phyloP scores from a whole-genome alignment of 2,329 filamentous ascomycete species.

The Epichloe uncinata region DNA sequence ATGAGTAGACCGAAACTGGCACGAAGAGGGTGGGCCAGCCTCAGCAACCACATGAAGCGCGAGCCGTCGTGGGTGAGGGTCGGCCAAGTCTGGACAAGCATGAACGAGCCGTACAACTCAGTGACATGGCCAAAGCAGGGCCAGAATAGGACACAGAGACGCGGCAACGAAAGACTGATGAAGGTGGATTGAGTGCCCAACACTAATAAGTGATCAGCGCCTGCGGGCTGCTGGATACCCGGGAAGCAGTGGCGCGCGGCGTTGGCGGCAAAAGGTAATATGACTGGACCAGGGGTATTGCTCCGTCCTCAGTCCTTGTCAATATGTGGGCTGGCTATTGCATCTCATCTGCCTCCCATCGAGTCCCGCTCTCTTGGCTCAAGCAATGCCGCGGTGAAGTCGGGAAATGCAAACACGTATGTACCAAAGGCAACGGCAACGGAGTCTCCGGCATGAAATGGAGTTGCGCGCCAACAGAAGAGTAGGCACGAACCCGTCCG shows the following conservation, averaged over 20 bases:
- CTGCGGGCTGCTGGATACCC: conserved; percentile 4
- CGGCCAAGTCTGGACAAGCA: conserved; percentile 1
- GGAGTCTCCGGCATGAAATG: too few species aligned
- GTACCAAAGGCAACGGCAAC: too few species aligned
- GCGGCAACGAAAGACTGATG: neutral
- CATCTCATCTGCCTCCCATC: neutral
- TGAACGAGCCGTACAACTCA: neutral
- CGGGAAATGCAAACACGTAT: neutral
- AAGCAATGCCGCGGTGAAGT: neutral
- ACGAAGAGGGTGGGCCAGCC: neutral
- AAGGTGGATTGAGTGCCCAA: conserved; percentile 1
- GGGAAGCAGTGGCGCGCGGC: conserved; percentile 2
- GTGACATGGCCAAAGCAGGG: neutral
- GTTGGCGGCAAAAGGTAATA: conserved; percentile 1
- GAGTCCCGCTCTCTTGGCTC: neutral
- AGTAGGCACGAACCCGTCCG: neutral
- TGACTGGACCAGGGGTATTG: conserved; percentile 1
- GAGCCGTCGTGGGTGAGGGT: neutral
- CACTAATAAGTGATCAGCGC: conserved; percentile 3
- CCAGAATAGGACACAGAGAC: conserved; percentile 1
- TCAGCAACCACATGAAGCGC: neutral
- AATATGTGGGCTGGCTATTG: neutral
- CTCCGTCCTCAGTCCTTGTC: neutral
- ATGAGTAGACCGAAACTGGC: neutral
- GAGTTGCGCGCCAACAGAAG: neutral